Base-by-base conservation (phyloP, 768 basidiomycete species). In the Pleurotus citrinopileatus region DNA sequence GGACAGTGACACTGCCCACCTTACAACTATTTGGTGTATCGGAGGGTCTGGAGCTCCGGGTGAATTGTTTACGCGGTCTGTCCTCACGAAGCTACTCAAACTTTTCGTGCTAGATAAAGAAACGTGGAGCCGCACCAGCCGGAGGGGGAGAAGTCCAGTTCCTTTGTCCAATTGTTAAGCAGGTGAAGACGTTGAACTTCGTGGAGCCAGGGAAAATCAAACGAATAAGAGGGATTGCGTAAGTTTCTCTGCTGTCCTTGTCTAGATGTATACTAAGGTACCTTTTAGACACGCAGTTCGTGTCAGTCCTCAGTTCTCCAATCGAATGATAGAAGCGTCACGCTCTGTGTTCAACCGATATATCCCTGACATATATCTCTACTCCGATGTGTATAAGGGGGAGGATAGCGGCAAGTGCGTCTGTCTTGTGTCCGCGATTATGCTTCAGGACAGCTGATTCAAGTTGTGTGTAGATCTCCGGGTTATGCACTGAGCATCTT, bases 301-400 rank as follows among this genome's bases (percentile, higher is more conserved):
- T 36, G 94, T 98, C 7, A 96, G 87, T 59, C 97, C 97, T 20
- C 95, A 98, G 65, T 92, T 99, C 66, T 97, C 95, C 2, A 97
- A 97, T 68, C 83, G 97, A 34, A 93, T 98, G 87, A 97, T 99
- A 46, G 96, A 98, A 62, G 83, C 95, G 6, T 85, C 92, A 15
- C 86, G 97, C 34, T 94, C 92, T 2, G 78, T 99, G 20, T 76
- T 99, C 40, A 98, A 98, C 67, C 89, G 94, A 3, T 97, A 91
- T 67, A 97, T 98, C 55, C 96, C 97, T 32, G 97, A 99, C 66
- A 94, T 98, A 25, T 98, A 98, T 70, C 83, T 99, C 34, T 96
- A 98, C 67, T 96, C 97, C 3, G 97, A 99, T 59, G 94, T 98
- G 20, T 98, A 97, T 73, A 96, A 97, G 67, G 95, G 95, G 5